These are phyloP conservation scores for Lentinula sp. DNA, from an alignment of 768 basidiomycete genomes.

Conservation along the genomic window DNA sequence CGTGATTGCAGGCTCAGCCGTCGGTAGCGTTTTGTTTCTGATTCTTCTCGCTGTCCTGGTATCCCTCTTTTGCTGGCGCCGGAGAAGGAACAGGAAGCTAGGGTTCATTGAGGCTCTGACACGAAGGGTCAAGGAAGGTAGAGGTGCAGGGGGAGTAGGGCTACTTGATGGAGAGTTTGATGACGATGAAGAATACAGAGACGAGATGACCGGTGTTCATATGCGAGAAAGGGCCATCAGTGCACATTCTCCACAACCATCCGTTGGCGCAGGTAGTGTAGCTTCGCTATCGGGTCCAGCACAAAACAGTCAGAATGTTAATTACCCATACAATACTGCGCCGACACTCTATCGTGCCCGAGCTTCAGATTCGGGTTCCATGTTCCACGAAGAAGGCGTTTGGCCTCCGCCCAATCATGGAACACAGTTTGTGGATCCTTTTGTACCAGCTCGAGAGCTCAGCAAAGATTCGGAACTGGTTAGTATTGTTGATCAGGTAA, in stretches of 20 bases:
- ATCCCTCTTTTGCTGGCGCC: constrained; percentile 29
- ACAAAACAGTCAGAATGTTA: constrained; percentile 1
- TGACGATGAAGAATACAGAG: constrained; percentile 24
- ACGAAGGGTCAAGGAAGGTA: constrained; percentile 14
- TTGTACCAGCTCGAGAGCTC: constrained; percentile 10
- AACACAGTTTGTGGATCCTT: constrained; percentile 32
- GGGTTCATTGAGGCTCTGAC: constrained; percentile 22
- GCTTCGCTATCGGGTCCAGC: constrained; percentile 7
- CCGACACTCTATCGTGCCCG: constrained; percentile 32
- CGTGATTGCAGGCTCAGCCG: constrained; percentile 35
- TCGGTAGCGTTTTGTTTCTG: constrained; percentile 25
- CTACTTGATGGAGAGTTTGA: constrained; percentile 30
- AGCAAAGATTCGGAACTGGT: constrained; percentile 26
- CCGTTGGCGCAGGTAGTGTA: not conserved
- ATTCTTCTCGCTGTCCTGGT: constrained; percentile 26
- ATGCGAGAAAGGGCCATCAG: constrained; percentile 11
- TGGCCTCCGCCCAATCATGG: constrained; percentile 34
- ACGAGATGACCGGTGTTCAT: constrained; percentile 5
- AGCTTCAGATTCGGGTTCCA: constrained; percentile 36
- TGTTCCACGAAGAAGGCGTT: constrained; percentile 39
- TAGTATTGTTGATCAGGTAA: constrained; percentile 42
- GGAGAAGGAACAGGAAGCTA: constrained; percentile 27
- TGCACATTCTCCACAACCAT: constrained; percentile 7
- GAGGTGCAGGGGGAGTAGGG: constrained; percentile 17
- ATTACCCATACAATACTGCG: constrained; percentile 13